Conservation (phyloP, 768 basidiomycete genomes). For the Antrodiella citrinella region DNA sequence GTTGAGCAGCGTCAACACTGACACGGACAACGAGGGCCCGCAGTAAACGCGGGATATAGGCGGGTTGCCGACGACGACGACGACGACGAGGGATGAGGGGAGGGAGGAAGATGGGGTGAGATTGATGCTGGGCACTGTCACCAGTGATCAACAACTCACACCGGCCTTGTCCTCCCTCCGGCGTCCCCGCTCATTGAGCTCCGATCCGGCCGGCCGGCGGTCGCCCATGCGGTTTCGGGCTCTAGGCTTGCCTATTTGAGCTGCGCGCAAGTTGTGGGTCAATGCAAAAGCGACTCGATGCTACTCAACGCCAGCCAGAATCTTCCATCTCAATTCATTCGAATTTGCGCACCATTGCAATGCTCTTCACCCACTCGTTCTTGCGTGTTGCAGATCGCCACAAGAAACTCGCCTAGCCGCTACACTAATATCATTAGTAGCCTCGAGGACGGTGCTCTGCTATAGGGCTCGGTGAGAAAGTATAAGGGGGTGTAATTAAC, state of each 20-base stretch:
- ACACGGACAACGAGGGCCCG: not conserved
- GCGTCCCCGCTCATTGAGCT: not conserved
- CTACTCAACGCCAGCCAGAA: too few relatives aligned
- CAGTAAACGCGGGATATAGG: not conserved
- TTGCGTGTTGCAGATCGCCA: too few relatives aligned
- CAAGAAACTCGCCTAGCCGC: too few relatives aligned
- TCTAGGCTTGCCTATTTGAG: not conserved
- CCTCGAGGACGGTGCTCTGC: too few relatives aligned
- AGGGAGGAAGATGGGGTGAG: constrained; percentile 11
- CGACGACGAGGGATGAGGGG: constrained; percentile 6
- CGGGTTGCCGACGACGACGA: not conserved
- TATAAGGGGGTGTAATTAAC: too few relatives aligned
- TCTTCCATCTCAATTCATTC: too few relatives aligned
- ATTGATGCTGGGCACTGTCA: not conserved
- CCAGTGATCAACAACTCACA: not conserved
- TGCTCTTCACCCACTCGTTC: too few relatives aligned
- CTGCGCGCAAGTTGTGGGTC: too few relatives aligned
- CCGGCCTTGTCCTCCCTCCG: not conserved
- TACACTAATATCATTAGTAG: too few relatives aligned
- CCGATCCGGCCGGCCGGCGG: not conserved
- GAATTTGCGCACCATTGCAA: too few relatives aligned
- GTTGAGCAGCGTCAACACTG: not conserved
- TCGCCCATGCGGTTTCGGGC: not conserved
- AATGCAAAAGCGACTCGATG: too few relatives aligned
- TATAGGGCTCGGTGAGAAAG: too few relatives aligned